Conservation (phyloP, 148 eudicot species). For the Drosera capensis region DNA sequence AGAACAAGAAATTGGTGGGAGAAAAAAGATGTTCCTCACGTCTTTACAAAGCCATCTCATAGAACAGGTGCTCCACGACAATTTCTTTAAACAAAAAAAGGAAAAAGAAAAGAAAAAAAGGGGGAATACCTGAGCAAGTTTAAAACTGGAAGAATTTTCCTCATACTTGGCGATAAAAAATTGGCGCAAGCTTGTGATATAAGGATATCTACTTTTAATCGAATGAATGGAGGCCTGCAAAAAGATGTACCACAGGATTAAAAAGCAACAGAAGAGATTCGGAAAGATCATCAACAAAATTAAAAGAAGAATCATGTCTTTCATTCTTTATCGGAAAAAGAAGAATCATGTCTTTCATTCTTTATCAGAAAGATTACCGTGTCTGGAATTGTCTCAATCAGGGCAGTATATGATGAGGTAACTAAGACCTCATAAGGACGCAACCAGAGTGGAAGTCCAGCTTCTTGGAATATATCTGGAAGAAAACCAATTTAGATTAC, state of each 20-base stretch:
- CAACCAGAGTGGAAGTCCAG: conserved; percentile 97
- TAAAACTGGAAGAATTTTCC: conserved; percentile 82
- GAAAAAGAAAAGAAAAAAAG: background rate
- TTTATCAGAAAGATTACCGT: too few species aligned
- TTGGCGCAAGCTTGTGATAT: conserved; percentile 74
- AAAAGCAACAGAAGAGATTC: conserved; percentile 3
- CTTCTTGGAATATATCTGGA: conserved; percentile 97
- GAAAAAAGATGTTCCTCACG: too few species aligned
- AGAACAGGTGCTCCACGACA: too few species aligned
- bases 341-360: too few species aligned
- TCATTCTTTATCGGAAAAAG: too few species aligned
- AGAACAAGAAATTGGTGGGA: too few species aligned
- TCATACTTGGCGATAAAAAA: conserved; percentile 83
- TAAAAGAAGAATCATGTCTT: too few species aligned
- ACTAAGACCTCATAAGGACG: conserved; percentile 97
- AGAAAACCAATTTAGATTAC: conserved; percentile 1
- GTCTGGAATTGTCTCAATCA: conserved; percentile 96
- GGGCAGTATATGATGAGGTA: conserved; percentile 95
- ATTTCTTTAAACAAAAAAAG: too few species aligned
- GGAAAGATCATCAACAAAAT: background rate
- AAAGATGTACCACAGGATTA: conserved; percentile 3
- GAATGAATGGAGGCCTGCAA: conserved; percentile 93
- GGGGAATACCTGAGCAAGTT: conserved; percentile 89
- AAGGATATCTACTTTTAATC: conserved; percentile 80
- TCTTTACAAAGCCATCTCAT: too few species aligned